Base-by-base conservation (phyloP, 2,329 filamentous ascomycete species). In the Macrophomina phaseolina region DNA sequence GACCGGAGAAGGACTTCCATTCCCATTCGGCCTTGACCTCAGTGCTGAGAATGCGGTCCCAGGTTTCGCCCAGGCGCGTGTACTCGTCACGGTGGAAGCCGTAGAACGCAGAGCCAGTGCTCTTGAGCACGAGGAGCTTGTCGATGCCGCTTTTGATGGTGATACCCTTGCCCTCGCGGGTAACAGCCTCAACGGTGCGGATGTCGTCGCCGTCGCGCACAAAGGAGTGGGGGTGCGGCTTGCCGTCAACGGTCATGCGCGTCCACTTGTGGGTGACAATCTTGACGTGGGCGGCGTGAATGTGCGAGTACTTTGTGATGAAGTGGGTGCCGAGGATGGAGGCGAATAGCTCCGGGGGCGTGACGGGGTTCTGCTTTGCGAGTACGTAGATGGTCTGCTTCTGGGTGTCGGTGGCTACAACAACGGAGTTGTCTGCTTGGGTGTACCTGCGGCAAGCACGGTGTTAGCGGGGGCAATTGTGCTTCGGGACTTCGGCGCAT, bases 351-450 rank as follows among this genome's bases (percentile, higher is more conserved):
- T 99, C 95, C 0, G 95, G 94, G 16, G 95, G 94, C 72, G 90
- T 93, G 73, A 99, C 91, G 40, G 94, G 92, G 83, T 96, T 86
- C 81, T 96, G 90, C 83, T 97, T 97, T 76, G 95, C 94, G 76
- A 92, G 90, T 82, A 99, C 93, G 84, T 95, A 97, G 73, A 75
- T 75, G 62, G 81, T 98, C 82, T 99, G 97, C 85, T 99, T 99
- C 83, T 98, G 97, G 32, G 93, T 94, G 81, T 99, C 95, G 68
- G 95, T 99, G 70, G 95, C 93, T 68, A 99, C 94, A 67, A 99
- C 89, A 71, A 96, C 92, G 74, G 90, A 91, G 86, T 99, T 99
- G 84, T 99, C 94, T 73, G 93, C 94, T 76, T 87, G 81, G 69
- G 94, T 99, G 86, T 97, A 99, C 70, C 92, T 96, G 69, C 65